These are phyloP conservation scores for Citrus unshiu DNA, from an alignment of 345 rosid genomes.

Conservation along the genomic window DNA sequence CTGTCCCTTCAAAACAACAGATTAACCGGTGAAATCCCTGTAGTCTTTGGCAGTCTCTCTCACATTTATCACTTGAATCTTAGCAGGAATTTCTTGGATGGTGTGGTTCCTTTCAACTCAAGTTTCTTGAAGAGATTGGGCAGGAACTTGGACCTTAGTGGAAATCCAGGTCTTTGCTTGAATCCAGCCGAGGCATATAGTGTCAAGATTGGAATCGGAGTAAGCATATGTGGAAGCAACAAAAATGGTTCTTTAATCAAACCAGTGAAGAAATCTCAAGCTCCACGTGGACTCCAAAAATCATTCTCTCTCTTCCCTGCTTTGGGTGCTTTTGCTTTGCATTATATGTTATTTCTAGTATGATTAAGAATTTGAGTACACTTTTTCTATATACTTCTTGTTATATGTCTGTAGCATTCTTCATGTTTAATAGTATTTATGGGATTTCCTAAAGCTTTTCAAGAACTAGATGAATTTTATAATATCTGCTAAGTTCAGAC, in stretches of 20 bases:
- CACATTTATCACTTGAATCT: constrained; percentile 77
- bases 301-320: constrained; percentile 28
- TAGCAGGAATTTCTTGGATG: constrained; percentile 59
- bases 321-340: constrained; percentile 26
- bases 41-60: constrained; percentile 39
- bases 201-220: constrained; percentile 69
- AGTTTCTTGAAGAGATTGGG: constrained; percentile 60
- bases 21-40: constrained; percentile 71
- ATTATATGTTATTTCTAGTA: constrained; percentile 24
- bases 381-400: not conserved
- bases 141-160: constrained; percentile 78
- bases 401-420: constrained; percentile 1
- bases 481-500: constrained; percentile 3
- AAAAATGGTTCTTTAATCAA: constrained; percentile 34
- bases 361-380: constrained; percentile 7
- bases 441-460: not conserved
- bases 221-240: constrained; percentile 47
- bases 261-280: constrained; percentile 45
- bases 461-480: not conserved
- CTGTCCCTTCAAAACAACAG: constrained; percentile 75
- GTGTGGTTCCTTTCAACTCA: constrained; percentile 71
- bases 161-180: constrained; percentile 77
- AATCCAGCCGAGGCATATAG: constrained; percentile 51
- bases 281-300: constrained; percentile 21
- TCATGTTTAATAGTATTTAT: not conserved